Percentiles rank a stretch among this genome's conserved stretches.
These are phyloP conservation scores for Yamadazyma philogaea DNA, from an alignment of 805 yeast genomes.

Conservation along the genomic window DNA sequence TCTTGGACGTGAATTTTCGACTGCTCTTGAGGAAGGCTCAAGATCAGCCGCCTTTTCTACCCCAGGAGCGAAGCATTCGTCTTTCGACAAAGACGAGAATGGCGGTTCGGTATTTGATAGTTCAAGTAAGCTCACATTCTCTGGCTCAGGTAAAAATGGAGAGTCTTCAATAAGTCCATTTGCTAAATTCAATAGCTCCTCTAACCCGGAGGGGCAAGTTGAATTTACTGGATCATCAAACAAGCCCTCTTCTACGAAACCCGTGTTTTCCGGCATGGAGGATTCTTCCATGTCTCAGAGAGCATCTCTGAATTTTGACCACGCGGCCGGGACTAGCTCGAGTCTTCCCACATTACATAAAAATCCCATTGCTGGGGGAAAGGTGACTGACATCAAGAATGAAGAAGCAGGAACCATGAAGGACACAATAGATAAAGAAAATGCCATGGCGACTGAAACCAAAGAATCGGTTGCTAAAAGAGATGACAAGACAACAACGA, in stretches of 20 bases:
- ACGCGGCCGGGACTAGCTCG: no score
- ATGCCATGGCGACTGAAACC: no score
- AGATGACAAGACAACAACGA: no score
- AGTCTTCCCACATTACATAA: no score
- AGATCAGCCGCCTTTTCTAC: not conserved
- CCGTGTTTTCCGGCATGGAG: no score
- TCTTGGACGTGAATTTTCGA: not conserved
- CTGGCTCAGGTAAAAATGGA: slow-evolving; percentile 1
- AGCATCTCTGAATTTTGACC: no score
- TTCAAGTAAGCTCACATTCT: not conserved
- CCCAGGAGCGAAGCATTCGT: slow-evolving; percentile 11
- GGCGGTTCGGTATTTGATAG: not conserved
- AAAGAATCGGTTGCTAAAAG: no score
- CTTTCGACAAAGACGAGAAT: slow-evolving; percentile 17
- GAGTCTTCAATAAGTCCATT: slow-evolving; percentile 4
- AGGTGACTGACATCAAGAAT: no score
- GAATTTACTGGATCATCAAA: not conserved
- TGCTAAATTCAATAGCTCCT: slow-evolving; percentile 7
- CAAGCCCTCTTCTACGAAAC: not conserved
- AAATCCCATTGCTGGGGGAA: no score
- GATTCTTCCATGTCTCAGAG: no score
- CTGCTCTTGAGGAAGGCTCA: not conserved
- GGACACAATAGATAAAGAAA: not conserved
- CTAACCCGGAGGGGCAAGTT: not conserved
- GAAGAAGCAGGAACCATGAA: no score